Conservation (phyloP, 1,284 basidiomycete genomes). For the Ustilago crameri region DNA sequence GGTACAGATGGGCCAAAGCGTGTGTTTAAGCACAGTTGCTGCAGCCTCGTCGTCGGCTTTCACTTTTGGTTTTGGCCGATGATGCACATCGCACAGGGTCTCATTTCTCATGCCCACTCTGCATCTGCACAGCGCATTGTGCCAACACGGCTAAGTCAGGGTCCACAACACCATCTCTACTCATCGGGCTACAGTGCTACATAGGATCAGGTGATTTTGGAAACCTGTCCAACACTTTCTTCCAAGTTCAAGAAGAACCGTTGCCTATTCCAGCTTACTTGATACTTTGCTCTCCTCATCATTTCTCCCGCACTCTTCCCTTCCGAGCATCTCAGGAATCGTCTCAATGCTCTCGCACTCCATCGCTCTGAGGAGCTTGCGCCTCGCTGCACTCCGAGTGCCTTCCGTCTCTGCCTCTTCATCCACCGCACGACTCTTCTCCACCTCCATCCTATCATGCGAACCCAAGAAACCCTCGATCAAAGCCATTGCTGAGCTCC, state of each 20-base stretch:
- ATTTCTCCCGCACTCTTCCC: neutral
- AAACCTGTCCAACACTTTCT: slow-evolving; percentile 1
- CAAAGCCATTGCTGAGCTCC: slow-evolving; percentile 84
- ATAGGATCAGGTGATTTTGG: neutral
- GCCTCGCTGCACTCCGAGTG: slow-evolving; percentile 1
- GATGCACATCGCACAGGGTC: neutral
- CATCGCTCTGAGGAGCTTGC: slow-evolving; percentile 9
- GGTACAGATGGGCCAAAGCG: neutral
- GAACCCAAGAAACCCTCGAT: slow-evolving; percentile 70
- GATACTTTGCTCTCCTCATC: neutral
- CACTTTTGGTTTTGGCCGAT: neutral
- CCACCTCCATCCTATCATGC: slow-evolving; percentile 4
- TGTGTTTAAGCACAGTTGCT: neutral
- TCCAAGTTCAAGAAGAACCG: neutral
- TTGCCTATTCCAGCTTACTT: no score
- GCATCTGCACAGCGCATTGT: no score
- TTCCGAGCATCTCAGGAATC: no score
- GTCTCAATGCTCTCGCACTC: no score
- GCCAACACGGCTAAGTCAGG: no score
- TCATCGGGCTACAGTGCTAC: neutral
- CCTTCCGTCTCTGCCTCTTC: neutral
- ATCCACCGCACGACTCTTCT: slow-evolving; percentile 8
- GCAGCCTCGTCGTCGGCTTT: neutral
- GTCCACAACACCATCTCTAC: neutral
- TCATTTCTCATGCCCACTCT: no score